Percentiles rank a stretch among this genome's conserved stretches.
These are phyloP conservation scores for Hymenoscyphus repandus DNA, from an alignment of 2,329 filamentous ascomycete species.

Conservation along the genomic window DNA sequence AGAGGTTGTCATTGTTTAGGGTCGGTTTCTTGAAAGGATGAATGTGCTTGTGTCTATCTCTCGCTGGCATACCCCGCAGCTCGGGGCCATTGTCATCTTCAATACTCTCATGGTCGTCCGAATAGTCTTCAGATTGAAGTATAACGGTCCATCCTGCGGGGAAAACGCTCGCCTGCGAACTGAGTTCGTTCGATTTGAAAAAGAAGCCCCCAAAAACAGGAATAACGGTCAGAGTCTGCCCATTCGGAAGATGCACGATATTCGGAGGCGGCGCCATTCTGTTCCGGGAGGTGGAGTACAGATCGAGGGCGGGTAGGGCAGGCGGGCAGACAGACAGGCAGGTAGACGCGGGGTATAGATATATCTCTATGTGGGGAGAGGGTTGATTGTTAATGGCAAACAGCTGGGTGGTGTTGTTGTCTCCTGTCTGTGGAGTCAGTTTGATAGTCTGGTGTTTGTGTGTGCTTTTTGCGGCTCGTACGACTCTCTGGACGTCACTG, in stretches of 20 bases:
- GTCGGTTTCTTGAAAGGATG: constrained; percentile 72
- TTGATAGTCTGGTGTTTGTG: background rate
- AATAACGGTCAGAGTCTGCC: constrained; percentile 73
- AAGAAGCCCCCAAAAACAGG: constrained; percentile 88
- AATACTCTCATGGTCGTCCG: constrained; percentile 28
- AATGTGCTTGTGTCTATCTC: constrained; percentile 36
- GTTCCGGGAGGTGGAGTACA: too few relatives aligned
- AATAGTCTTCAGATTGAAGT: constrained; percentile 59
- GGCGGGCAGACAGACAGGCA: too few relatives aligned
- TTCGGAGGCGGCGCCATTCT: constrained; percentile 22
- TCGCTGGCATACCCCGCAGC: constrained; percentile 23
- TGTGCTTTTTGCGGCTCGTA: background rate
- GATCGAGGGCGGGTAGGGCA: too few relatives aligned
- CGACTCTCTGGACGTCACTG: background rate
- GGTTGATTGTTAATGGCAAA: background rate
- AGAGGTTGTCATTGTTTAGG: constrained; percentile 72
- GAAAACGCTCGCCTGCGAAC: constrained; percentile 62
- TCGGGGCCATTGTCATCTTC: constrained; percentile 25
- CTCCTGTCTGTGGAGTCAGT: background rate
- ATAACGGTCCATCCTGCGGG: constrained; percentile 89
- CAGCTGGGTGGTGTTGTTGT: background rate
- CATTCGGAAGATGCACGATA: constrained; percentile 74
- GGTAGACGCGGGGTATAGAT: too few relatives aligned
- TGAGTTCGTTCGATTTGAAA: constrained; percentile 79
- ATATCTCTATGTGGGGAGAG: background rate